phyloP scores from a whole-genome alignment of 2,329 filamentous ascomycete genomes.

The Lasiodiplodia gonubiensis region DNA sequence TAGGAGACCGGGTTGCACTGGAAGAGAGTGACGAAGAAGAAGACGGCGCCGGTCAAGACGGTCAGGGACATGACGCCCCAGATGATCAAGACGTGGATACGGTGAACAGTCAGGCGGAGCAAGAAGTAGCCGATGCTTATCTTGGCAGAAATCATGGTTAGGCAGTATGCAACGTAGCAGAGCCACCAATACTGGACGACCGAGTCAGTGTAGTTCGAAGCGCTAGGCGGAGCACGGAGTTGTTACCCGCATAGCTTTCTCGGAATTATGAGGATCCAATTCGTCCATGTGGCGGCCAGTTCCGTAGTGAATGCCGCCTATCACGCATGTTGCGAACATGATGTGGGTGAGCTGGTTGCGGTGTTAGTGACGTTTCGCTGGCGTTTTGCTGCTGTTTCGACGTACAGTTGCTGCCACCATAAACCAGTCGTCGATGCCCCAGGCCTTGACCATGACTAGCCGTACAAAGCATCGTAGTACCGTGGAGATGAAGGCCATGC shows the following conservation, averaged over 20 bases:
- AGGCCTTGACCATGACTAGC: conserved; percentile 42
- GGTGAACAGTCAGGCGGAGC: conserved; percentile 16
- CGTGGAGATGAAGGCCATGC: conserved; percentile 4
- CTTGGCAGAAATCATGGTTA: conserved; percentile 27
- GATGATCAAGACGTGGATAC: conserved; percentile 41
- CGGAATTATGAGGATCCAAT: conserved; percentile 33
- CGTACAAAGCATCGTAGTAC: conserved; percentile 41
- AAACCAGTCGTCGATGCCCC: conserved; percentile 45
- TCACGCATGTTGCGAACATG: conserved; percentile 26
- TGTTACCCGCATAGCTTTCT: conserved; percentile 35
- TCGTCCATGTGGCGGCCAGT: conserved; percentile 33
- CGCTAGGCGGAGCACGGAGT: neutral
- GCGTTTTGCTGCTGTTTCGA: neutral
- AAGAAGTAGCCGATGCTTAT: conserved; percentile 23
- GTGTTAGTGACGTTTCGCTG: conserved; percentile 36
- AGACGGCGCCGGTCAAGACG: conserved; percentile 46
- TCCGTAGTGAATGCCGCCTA: conserved; percentile 27
- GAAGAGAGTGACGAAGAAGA: conserved; percentile 57
- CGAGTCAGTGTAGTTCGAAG: neutral
- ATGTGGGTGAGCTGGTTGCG: neutral
- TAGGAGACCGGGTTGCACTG: conserved; percentile 57
- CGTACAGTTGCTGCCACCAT: conserved; percentile 35
- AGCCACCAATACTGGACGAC: conserved; percentile 27
- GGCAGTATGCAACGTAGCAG: conserved; percentile 28
- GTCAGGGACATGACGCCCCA: conserved; percentile 44